These are phyloP conservation scores for Orbilia ellipsospora DNA, from an alignment of 2,329 filamentous ascomycete genomes.

Conservation along the genomic window DNA sequence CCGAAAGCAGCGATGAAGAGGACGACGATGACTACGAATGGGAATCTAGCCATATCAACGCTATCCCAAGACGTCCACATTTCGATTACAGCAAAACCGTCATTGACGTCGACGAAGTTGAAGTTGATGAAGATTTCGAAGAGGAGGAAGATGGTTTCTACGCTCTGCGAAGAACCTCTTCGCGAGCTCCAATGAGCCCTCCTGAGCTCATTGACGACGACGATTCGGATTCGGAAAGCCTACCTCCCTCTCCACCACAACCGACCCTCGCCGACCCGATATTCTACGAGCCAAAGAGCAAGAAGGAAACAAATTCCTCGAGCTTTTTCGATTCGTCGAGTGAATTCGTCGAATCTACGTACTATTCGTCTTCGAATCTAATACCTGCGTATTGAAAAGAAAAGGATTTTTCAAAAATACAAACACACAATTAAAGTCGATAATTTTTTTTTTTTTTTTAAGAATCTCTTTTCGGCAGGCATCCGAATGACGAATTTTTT, in stretches of 20 bases:
- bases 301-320: conserved; percentile 12
- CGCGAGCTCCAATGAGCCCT: conserved; percentile 56
- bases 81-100: conserved; percentile 57
- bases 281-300: conserved; percentile 47
- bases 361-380: conserved; percentile 47
- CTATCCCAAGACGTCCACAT: conserved; percentile 56
- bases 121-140: conserved; percentile 70
- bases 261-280: conserved; percentile 52
- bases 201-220: conserved; percentile 58
- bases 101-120: conserved; percentile 62
- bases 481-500: conserved; percentile 45
- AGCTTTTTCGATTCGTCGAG: conserved; percentile 20
- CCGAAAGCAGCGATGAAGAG: conserved; percentile 69
- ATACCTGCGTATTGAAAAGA: conserved; percentile 42
- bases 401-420: too few species aligned
- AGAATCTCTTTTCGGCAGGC: conserved; percentile 35
- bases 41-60: conserved; percentile 61
- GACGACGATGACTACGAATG: conserved; percentile 67
- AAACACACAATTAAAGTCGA: background rate
- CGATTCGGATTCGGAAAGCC: conserved; percentile 55
- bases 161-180: conserved; percentile 57
- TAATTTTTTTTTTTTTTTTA: background rate
- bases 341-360: conserved; percentile 18
- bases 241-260: conserved; percentile 58
- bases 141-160: conserved; percentile 61